Percentiles rank a stretch among this genome's conserved stretches.
Evolutionary conservation across 2,329 filamentous ascomycete species (phyloP).

Genomic region (Phoma sp.): DNA sequence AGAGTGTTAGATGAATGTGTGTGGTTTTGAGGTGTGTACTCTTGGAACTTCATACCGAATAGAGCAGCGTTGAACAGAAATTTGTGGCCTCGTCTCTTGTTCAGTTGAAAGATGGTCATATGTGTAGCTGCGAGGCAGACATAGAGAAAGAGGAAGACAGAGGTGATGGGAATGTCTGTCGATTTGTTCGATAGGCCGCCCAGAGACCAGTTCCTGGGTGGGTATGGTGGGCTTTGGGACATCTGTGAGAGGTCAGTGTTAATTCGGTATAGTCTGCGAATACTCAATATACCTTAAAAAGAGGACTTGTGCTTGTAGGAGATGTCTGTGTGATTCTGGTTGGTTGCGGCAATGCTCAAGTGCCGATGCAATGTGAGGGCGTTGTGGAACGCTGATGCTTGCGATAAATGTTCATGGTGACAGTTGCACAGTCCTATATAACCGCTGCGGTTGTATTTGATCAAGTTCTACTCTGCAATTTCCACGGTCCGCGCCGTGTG

Average conservation of each 20-base stretch:
- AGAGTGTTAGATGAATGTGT: not conserved
- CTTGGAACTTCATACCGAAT: slow-evolving; percentile 35
- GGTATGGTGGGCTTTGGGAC: slow-evolving; percentile 26
- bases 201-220: slow-evolving; percentile 33
- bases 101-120: slow-evolving; percentile 50
- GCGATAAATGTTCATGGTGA: no score
- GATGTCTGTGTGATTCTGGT: no score
- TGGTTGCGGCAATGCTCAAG: no score
- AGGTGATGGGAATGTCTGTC: slow-evolving; percentile 49
- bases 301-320: no score
- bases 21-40: no score
- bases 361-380: no score
- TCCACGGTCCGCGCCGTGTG: no score
- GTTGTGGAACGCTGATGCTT: no score
- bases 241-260: slow-evolving; percentile 1
- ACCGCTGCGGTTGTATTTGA: no score
- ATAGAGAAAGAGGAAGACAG: slow-evolving; percentile 50
- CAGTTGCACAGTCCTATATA: no score
- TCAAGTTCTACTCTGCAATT: no score
- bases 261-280: not conserved
- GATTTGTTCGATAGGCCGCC: slow-evolving; percentile 44
- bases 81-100: slow-evolving; percentile 45
- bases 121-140: slow-evolving; percentile 45
- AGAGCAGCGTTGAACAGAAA: slow-evolving; percentile 48
- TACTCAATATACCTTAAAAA: not conserved